A percentile compares a stretch with the other conserved stretches of the same genome.
Conservation (phyloP, 2,329 filamentous ascomycete species). For the Colletotrichum neosansevieriae region DNA sequence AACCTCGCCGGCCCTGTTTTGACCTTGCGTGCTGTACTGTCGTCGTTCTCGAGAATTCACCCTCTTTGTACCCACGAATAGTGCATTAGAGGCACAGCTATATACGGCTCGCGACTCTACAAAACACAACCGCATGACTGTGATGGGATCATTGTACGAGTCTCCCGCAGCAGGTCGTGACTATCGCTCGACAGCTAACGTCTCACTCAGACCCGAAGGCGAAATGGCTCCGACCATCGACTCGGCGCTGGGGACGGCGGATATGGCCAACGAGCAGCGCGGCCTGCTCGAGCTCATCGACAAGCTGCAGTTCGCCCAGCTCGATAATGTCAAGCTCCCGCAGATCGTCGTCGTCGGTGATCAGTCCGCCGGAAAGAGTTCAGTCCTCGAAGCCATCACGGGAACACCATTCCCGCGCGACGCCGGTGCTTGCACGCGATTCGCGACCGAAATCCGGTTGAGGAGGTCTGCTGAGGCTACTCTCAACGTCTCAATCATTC, state of each 20-base stretch:
- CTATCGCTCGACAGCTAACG: constrained; percentile 32
- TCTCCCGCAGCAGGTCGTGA: constrained; percentile 30
- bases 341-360: constrained; percentile 75
- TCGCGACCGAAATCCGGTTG: constrained; percentile 70
- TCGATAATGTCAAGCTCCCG: constrained; percentile 66
- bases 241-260: constrained; percentile 61
- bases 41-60: not conserved
- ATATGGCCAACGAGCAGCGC: constrained; percentile 66
- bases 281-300: constrained; percentile 69
- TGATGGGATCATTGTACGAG: constrained; percentile 40
- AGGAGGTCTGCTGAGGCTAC: constrained; percentile 58
- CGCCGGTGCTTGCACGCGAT: constrained; percentile 71
- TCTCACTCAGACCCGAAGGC: constrained; percentile 34
- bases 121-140: constrained; percentile 3
- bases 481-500: constrained; percentile 66
- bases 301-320: constrained; percentile 64
- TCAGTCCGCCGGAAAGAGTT: constrained; percentile 74
- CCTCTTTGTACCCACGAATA: not conserved
- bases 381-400: constrained; percentile 72
- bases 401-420: constrained; percentile 71
- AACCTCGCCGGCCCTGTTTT: constrained; percentile 6
- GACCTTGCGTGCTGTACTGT: not conserved
- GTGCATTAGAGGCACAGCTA: not conserved
- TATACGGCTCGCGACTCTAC: not conserved
- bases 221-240: constrained; percentile 58